Percentiles rank a stretch among this genome's conserved stretches.
Evolutionary conservation across 192 early-diverging fungal genomes (phyloP).

Genomic region (Irineochytrium annulatum): DNA sequence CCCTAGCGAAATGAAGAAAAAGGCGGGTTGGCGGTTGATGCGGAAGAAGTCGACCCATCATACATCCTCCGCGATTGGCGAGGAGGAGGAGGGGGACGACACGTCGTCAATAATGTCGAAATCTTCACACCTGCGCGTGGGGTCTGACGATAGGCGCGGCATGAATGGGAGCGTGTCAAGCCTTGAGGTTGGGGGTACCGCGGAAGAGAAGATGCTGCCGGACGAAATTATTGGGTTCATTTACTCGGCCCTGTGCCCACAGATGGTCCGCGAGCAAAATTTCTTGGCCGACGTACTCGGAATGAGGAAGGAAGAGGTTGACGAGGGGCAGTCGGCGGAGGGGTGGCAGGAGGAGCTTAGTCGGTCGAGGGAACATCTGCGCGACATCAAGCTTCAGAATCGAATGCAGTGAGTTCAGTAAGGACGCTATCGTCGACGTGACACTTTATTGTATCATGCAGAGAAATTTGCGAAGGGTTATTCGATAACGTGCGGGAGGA

Average conservation of each 20-base stretch:
- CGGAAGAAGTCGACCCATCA: background rate
- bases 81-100: slow-evolving; percentile 14
- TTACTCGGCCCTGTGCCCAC: slow-evolving; percentile 56
- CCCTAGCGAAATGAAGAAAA: background rate
- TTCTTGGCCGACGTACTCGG: slow-evolving; percentile 83
- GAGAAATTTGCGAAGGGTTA: slow-evolving; percentile 73
- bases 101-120: background rate
- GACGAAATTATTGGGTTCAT: slow-evolving; percentile 62
- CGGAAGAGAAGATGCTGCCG: slow-evolving; percentile 48
- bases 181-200: slow-evolving; percentile 23
- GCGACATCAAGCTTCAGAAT: slow-evolving; percentile 69
- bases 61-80: background rate
- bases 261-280: slow-evolving; percentile 83
- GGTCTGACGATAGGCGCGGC: background rate
- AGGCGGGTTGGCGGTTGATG: no score
- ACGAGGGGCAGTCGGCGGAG: slow-evolving; percentile 9
- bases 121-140: background rate
- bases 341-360: slow-evolving; percentile 49
- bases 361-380: slow-evolving; percentile 47
- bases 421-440: background rate
- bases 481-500: slow-evolving; percentile 74
- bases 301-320: slow-evolving; percentile 5
- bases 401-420: slow-evolving; percentile 57
- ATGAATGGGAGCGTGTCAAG: slow-evolving; percentile 12
- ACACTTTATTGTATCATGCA: slow-evolving; percentile 27